Evolutionary conservation across 305 asterid genomes (phyloP).

Genomic region (Fraxinus floribunda): DNA sequence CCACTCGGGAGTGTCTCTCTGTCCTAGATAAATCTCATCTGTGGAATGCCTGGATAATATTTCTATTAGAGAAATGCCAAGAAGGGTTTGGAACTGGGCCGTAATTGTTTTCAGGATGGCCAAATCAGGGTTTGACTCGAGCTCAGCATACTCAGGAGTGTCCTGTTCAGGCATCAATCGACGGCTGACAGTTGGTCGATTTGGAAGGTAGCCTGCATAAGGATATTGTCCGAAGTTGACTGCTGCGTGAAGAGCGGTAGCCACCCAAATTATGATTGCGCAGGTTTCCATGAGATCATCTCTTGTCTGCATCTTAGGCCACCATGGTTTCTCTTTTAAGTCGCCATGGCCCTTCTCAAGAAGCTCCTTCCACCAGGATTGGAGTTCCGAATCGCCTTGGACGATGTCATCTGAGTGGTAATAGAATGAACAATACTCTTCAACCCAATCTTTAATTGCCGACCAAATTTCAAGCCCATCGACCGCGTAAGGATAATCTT

Average conservation of each 20-base stretch:
- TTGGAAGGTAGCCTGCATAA: constrained; percentile 90
- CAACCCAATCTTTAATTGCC: constrained; percentile 79
- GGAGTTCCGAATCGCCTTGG: constrained; percentile 65
- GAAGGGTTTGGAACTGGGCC: constrained; percentile 77
- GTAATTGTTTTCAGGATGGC: constrained; percentile 79
- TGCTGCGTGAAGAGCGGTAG: constrained; percentile 98
- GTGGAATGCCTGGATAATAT: constrained; percentile 76
- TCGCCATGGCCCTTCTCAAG: constrained; percentile 84
- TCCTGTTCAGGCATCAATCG: constrained; percentile 78
- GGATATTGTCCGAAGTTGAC: constrained; percentile 89
- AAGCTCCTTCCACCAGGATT: constrained; percentile 85
- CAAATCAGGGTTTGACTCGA: constrained; percentile 55
- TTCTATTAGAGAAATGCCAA: constrained; percentile 78
- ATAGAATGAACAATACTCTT: constrained; percentile 61
- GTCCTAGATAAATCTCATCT: constrained; percentile 81
- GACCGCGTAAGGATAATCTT: constrained; percentile 87
- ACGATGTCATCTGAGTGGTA: constrained; percentile 53
- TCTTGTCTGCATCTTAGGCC: constrained; percentile 75
- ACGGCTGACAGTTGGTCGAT: constrained; percentile 84
- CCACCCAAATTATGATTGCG: constrained; percentile 82
- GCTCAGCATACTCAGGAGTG: constrained; percentile 63
- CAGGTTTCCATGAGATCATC: constrained; percentile 64
- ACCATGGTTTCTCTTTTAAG: constrained; percentile 73
- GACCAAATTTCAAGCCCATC: constrained; percentile 94
- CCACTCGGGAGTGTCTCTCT: constrained; percentile 62